Base-by-base conservation (phyloP, 495 filamentous ascomycete species). In the Aspergillus conjunctus region DNA sequence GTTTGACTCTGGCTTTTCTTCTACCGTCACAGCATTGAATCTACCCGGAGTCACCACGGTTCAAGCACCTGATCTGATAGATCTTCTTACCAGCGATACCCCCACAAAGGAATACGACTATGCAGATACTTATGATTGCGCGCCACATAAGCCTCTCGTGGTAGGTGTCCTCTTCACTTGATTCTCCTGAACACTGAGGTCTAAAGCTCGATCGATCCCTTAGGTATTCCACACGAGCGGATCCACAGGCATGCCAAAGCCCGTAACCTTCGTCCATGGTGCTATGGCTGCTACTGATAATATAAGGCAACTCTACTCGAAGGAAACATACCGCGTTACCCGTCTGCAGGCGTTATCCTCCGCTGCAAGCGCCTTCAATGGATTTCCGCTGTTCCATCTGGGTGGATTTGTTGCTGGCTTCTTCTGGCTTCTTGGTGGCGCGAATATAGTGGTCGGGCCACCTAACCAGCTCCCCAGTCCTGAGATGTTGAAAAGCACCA, bases 221-320 rank as follows among this genome's bases (percentile, higher is more conserved):
- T n/a, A 65, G 62, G 22, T 60, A 6, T 33, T 74, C 43, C 78
- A 80, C 46, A 79, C 77, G 5, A 73, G 73, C 4, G 78, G 77
- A 4, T 76, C 75, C 3, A 78, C 76, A 0, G 75, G 76, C 0
- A 60, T 74, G 26, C 75, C 74, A 1, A 77, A 77, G 52, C 76
- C 74, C 1, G 55, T 78, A 20, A 66, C 64, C 12, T 41, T 62
- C 30, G 21, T 58, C 21, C 59, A 62, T 17, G 11, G 30, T 14
- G 44, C 55, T 14, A 15, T 66, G 9, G 56, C 55, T 1, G 52
- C 56, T 2, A 32, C 26, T 22, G 59, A 59, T 32, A 26, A 22
- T 3, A 32, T 59, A 7, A 45, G 26, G 1, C 17, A 14, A 2
- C 17, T 62, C 4, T 62, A 49, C 3, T 26, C 31, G 2, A n/a